Base-by-base conservation (phyloP, 208 protist genomes). In the Crithidia thermophila region DNA sequence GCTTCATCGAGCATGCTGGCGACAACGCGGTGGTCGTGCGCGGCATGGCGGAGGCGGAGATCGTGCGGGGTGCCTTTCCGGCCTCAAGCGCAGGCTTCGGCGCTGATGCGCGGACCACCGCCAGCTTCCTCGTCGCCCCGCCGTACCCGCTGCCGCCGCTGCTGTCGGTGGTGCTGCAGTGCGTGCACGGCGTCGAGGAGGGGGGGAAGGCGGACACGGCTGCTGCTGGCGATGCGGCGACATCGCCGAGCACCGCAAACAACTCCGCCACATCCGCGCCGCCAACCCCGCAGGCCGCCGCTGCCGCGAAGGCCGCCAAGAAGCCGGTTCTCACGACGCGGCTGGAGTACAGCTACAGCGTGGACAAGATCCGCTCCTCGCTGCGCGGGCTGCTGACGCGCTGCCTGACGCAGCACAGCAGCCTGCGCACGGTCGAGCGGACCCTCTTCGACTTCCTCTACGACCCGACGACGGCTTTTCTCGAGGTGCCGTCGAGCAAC, bases 381-480 rank as follows among this genome's bases (percentile, higher is more conserved):
- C 57, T 97, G 20, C 49, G 77, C 53, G 71, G 81, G n/a, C 66
- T 97, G 16, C 72, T 97, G 28, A 85, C 86, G 47, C 87, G 93
- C 10, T 94, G 78, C 45, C 67, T 98, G 34, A 68, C 53, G 13
- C 40, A 82, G 28, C 84, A 95, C 66, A 73, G 73, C 31, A 94
- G 93, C 53, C 80, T 98, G 28, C 94, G 91, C 43, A 88, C 94
- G 21, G 72, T 99, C 0, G 96, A 98, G 72, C 87, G 87, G 7
- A 71, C 75, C 23, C 61, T 98, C 49, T 94, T 98, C 68, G 90
- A 84, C 61, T 97, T 98, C 52, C 79, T 98, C 16, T 97, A 96
- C 79, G 84, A 93, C 72, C 83, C 84, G n/a, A 51, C 40, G 9
- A 95, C 81, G 1, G 88, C 88, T 0, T 90, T 91, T 67, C 66